These are phyloP conservation scores for Pythium volutum DNA, from an alignment of 352 stramenopile species.

Conservation along the genomic window DNA sequence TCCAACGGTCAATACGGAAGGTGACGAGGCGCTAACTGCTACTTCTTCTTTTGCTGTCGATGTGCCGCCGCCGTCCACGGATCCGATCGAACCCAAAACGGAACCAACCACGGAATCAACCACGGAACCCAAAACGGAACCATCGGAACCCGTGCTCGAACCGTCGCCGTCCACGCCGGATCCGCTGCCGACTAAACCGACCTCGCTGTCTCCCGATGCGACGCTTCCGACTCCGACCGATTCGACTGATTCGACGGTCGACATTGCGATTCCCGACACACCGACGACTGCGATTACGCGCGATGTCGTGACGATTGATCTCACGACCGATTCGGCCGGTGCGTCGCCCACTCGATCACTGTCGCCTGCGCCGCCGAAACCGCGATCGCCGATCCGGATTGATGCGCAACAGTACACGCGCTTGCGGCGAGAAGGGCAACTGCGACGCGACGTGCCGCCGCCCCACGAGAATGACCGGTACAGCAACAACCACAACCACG, in stretches of 20 bases:
- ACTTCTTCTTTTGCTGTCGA: slow-evolving; percentile 21
- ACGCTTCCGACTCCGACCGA: not conserved
- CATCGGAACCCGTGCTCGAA: not conserved
- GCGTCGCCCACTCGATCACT: not conserved
- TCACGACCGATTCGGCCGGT: slow-evolving; percentile 2
- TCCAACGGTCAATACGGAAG: not conserved
- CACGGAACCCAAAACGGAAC: not conserved
- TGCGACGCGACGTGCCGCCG: slow-evolving; percentile 3
- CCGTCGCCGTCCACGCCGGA: not conserved
- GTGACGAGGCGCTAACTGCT: slow-evolving; percentile 20
- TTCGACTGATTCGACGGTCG: not conserved
- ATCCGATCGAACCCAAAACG: not conserved
- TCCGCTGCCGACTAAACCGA: not conserved
- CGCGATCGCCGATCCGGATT: slow-evolving; percentile 10
- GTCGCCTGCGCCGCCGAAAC: not conserved
- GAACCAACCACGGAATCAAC: not conserved
- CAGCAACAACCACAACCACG: not conserved
- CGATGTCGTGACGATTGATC: slow-evolving; percentile 10
- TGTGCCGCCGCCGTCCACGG: not conserved
- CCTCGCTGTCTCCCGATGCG: not conserved
- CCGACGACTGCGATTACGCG: not conserved
- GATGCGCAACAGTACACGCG: slow-evolving; percentile 10
- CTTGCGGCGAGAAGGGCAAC: slow-evolving; percentile 4
- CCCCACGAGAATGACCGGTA: not conserved
- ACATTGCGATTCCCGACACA: not conserved